Evolutionary conservation across 495 filamentous ascomycete species (phyloP), one percentile per base, ranked within the genome.

Genomic region (Sordaria brevicollis): DNA sequence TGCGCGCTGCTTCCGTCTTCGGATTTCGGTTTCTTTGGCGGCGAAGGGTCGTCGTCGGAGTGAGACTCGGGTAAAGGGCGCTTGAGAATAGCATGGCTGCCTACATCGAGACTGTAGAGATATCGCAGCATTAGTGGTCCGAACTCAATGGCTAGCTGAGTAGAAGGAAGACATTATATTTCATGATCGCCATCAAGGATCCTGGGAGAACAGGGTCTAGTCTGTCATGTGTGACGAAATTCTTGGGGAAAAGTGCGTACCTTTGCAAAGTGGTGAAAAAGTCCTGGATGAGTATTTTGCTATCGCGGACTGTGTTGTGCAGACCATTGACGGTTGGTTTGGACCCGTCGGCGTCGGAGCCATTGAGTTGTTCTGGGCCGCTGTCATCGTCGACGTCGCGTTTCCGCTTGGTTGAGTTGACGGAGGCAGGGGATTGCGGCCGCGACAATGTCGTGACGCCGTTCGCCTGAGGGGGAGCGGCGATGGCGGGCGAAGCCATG

Each of bases 381-480:
- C 75, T 73, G 68, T 81, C 81, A 68, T 83, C 81, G 72, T 71
- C 80, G 10, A 81, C 71, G 74, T 85, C 86, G 81, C 84, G 86
- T 78, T 87, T 87, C 74, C 86, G 83, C 80, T 87, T 87, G 76
- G 80, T 79, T 62, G 83, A 81, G 68, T 77, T 77, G 75, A 77
- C 70, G 21, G 77, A 80, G 37, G 77, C 74, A 34, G 82, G 81
- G 72, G 82, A 80, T 69, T 76, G 74, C 67, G 79, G 72, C 75
- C 78, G 77, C 74, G 78, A 77, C 71, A 72, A 68, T 73, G 75
- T 72, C 67, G 80, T 69, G 71, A 79, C 74, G 74, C 82, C 82
- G 77, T 83, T 84, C 37, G 71, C 74, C 65, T 75, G 76, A 65
- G 78, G 69, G 70, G 78, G 69, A 69, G 77, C 72, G 73, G 77